Conservation (phyloP, 2,329 filamentous ascomycete genomes). For the Dothideomycetes sp. region DNA sequence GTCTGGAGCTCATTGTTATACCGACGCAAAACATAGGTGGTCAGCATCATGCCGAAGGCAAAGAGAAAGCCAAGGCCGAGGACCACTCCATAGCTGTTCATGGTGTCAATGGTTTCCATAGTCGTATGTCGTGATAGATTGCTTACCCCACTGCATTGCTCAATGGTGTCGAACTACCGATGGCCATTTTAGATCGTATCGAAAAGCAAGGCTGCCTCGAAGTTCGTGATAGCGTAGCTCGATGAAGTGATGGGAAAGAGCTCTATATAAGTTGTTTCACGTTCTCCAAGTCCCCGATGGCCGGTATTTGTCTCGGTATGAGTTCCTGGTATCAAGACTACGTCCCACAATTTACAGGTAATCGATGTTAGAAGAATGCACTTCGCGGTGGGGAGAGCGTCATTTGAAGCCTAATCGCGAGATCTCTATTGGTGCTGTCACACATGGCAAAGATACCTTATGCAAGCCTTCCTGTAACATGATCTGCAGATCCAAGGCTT, state of each 20-base stretch:
- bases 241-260: not conserved
- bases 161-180: not conserved
- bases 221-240: not conserved
- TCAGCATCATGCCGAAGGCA: constrained; percentile 62
- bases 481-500: not conserved
- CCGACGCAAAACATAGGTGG: constrained; percentile 59
- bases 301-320: not conserved
- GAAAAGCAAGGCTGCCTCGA: not conserved
- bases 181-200: not conserved
- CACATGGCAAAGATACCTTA: not conserved
- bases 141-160: not conserved
- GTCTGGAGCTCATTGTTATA: constrained; percentile 75
- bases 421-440: not conserved
- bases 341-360: not conserved
- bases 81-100: constrained; percentile 68
- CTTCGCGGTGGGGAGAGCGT: not conserved
- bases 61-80: constrained; percentile 64
- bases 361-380: not conserved
- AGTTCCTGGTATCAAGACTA: not conserved
- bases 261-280: not conserved
- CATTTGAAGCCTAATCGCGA: no score
- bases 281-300: not conserved
- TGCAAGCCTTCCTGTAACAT: not conserved
- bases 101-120: constrained; percentile 28
- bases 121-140: constrained; percentile 19